Conservation (phyloP, 768 basidiomycete species). For the Cystobasidium tubakii region DNA sequence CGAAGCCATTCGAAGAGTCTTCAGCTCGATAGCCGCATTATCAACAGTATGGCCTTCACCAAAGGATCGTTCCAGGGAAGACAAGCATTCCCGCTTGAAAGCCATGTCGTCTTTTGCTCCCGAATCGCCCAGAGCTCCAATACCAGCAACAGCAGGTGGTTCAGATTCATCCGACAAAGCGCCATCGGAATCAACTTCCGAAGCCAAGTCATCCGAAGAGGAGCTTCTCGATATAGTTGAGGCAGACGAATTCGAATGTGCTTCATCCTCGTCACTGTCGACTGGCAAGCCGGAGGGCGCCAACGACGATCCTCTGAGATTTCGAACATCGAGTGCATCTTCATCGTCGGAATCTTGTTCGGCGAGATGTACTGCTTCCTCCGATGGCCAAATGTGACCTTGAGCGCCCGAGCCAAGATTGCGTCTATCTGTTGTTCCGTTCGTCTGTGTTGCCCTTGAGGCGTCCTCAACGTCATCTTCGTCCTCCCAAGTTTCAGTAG, state of each 20-base stretch:
- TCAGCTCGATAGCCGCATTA: constrained; percentile 86
- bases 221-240: constrained; percentile 23
- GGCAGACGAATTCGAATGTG: constrained; percentile 7
- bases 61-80: constrained; percentile 85
- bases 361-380: constrained; percentile 4
- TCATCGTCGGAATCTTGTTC: constrained; percentile 40
- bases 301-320: constrained; percentile 2
- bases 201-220: constrained; percentile 32
- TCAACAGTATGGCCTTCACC: constrained; percentile 84
- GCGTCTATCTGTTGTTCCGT: neutral
- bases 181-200: neutral
- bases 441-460: neutral
- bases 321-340: constrained; percentile 3
- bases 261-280: constrained; percentile 9
- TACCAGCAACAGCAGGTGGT: constrained; percentile 40
- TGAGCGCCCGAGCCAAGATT: neutral
- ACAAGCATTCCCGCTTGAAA: constrained; percentile 69
- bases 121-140: constrained; percentile 39
- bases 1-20: constrained; percentile 92
- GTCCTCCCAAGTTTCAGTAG: constrained; percentile 37
- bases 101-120: constrained; percentile 54
- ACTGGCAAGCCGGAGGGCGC: neutral
- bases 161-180: constrained; percentile 1
- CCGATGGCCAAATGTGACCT: constrained; percentile 35
- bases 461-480: constrained; percentile 13